Evolutionary conservation across 2,329 filamentous ascomycete species (phyloP), one percentile per base, ranked within the genome.

Genomic region (Neospermospora avenae): DNA sequence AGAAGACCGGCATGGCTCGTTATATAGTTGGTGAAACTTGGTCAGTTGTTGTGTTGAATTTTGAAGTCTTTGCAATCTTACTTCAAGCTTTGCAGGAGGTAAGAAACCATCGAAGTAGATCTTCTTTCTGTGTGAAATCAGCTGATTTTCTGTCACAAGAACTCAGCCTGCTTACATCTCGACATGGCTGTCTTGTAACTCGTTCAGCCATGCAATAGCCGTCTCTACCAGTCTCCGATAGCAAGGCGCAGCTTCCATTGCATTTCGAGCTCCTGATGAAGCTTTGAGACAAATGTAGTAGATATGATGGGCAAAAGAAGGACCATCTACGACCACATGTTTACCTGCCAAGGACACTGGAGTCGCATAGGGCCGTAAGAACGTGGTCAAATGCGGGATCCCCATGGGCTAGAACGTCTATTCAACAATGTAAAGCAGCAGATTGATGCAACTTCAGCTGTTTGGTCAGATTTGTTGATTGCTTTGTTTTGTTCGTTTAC

Each of bases 91-190:
- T n/a, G 64, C 60, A 24, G 61, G 31, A 42, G 93, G 93, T 0
- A 98, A 79, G 58, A 84, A 87, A 14, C 92, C 92, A 73, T 98
- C 93, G 68, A 98, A 97, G 72, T 88, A 92, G 56, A 97, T 89
- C 49, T 81, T 84, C 60, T 83, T 76, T 66, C 86, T 90, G 66
- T 34, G 54, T 52, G 55, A 16, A 42, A 56, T 65, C 67, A 69
- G 58, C 34, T 39, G 48, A 54, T 25, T 6, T 24, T 18, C 20
- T 34, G 49, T 22, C 14, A 28, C 1, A 3, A 25, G 14, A 28
- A 25, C 3, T 31, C 8, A 18, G 16, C n/a, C 2, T 39, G 56
- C 68, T 55, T 78, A 93, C 90, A 95, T 80, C 48, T 75, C 75
- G 53, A 89, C 80, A 56, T 82, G 79, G 59, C 80, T 78, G 3